A percentile compares a stretch with the other conserved stretches of the same genome.
Evolutionary conservation across 345 rosid species (phyloP).

Genomic region (Brassica cretica): DNA sequence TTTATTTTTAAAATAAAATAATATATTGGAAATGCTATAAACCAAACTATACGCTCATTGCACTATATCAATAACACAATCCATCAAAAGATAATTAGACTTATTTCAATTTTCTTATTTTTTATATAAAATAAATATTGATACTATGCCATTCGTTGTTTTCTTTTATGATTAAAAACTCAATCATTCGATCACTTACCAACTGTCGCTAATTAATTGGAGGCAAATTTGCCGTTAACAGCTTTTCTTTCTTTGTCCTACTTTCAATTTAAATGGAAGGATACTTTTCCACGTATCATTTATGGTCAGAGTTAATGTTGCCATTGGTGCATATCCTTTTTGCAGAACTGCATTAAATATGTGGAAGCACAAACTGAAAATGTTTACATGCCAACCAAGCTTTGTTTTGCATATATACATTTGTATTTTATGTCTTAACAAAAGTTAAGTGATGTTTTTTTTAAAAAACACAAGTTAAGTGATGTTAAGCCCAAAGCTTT

Average conservation of each 20-base stretch:
- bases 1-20: too few relatives aligned
- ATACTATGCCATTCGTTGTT: too few relatives aligned
- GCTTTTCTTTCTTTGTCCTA: background rate
- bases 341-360: background rate
- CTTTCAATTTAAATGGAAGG: background rate
- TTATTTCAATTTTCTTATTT: too few relatives aligned
- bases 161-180: too few relatives aligned
- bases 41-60: background rate
- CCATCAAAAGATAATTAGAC: background rate
- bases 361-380: background rate
- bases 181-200: background rate
- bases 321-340: background rate
- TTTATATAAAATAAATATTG: too few relatives aligned
- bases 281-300: background rate
- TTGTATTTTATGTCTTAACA: background rate
- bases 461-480: too few relatives aligned
- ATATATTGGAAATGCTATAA: background rate
- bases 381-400: background rate
- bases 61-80: background rate
- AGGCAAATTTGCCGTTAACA: background rate
- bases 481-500: background rate
- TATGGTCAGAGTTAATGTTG: background rate
- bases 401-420: background rate
- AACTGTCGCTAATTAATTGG: background rate
- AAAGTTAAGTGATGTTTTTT: background rate